Evolutionary conservation across 106 monocot genomes (phyloP).

Genomic region (Allium fistulosum): DNA sequence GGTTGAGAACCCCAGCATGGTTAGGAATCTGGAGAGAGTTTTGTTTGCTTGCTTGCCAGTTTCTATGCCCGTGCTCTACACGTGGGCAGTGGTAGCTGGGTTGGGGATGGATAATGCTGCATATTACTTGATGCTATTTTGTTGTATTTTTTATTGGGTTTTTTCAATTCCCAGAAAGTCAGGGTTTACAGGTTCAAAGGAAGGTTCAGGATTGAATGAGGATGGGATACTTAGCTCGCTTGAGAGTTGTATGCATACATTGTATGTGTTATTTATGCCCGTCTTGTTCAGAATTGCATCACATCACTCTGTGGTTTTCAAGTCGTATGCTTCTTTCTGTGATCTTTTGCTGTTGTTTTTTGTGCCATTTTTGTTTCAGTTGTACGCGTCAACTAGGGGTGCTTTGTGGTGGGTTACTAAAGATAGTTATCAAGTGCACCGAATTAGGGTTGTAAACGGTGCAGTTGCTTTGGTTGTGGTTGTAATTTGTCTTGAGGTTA

Average conservation of each 20-base stretch:
- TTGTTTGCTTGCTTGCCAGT: slow-evolving; percentile 83
- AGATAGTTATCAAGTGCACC: slow-evolving; percentile 40
- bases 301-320: slow-evolving; percentile 57
- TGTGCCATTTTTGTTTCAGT: slow-evolving; percentile 79
- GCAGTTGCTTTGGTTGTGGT: slow-evolving; percentile 80
- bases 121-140: slow-evolving; percentile 56
- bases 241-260: slow-evolving; percentile 80
- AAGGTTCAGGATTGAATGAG: slow-evolving; percentile 10
- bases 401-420: slow-evolving; percentile 94
- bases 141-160: slow-evolving; percentile 80
- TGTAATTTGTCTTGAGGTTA: slow-evolving; percentile 71
- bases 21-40: slow-evolving; percentile 58
- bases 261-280: slow-evolving; percentile 75
- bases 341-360: slow-evolving; percentile 87
- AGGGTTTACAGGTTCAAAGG: slow-evolving; percentile 44
- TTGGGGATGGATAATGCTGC: slow-evolving; percentile 65
- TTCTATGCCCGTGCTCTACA: slow-evolving; percentile 55
- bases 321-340: slow-evolving; percentile 45
- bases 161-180: slow-evolving; percentile 69
- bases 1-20: slow-evolving; percentile 69
- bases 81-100: slow-evolving; percentile 76
- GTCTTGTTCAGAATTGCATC: slow-evolving; percentile 58
- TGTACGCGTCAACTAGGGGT: slow-evolving; percentile 80
- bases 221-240: slow-evolving; percentile 60
- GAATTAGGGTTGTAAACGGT: slow-evolving; percentile 74